Percentiles rank a stretch among this genome's conserved stretches.
Evolutionary conservation across 2,329 filamentous ascomycete genomes (phyloP).

Genomic region (Xylaria hypoxylon): DNA sequence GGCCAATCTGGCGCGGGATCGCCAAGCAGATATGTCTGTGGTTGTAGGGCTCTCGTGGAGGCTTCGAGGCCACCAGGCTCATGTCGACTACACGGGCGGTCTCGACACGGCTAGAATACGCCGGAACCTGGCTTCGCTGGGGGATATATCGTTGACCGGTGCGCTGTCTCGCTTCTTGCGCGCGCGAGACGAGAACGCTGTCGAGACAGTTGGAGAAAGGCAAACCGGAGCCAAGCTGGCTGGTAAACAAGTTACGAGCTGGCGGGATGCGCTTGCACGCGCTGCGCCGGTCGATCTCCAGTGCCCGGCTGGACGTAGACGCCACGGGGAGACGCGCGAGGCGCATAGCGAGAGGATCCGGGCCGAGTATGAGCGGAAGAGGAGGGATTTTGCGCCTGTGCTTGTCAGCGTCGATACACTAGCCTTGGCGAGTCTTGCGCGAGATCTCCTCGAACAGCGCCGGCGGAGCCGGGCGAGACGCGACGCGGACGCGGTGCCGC

Average conservation of each 20-base stretch:
- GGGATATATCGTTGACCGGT: not conserved
- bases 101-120: conserved; percentile 35
- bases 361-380: conserved; percentile 16
- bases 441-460: conserved; percentile 36
- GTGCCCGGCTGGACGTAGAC: not conserved
- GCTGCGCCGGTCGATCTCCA: conserved; percentile 27
- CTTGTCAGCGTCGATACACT: conserved; percentile 40
- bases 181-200: not conserved
- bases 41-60: conserved; percentile 42
- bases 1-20: conserved; percentile 33
- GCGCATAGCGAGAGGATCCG: not conserved
- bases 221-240: not conserved
- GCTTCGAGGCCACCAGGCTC: conserved; percentile 31
- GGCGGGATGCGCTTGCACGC: conserved; percentile 16
- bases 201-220: not conserved
- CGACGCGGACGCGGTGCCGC: conserved; percentile 18
- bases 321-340: not conserved
- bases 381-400: conserved; percentile 38
- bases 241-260: not conserved
- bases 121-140: not conserved
- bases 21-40: conserved; percentile 36
- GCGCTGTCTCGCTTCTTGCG: not conserved
- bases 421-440: conserved; percentile 36
- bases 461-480: conserved; percentile 2
- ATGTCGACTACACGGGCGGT: conserved; percentile 43